Conservation (phyloP, 352 stramenopile species). For the Phytophthora meadii region DNA sequence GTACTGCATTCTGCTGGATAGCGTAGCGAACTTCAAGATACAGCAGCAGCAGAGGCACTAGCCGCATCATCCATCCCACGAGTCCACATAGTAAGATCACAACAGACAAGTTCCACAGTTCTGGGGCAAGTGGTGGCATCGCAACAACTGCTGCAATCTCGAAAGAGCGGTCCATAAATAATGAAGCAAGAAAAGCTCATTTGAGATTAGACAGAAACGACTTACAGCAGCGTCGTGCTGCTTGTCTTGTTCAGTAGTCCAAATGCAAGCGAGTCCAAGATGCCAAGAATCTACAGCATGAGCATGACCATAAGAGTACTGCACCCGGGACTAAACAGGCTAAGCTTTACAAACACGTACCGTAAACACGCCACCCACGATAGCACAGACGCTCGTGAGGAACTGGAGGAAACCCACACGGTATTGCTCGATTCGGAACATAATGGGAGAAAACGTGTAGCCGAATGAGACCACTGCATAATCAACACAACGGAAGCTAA, state of each 20-base stretch:
- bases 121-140: constrained; percentile 35
- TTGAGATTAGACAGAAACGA: constrained; percentile 25
- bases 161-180: constrained; percentile 20
- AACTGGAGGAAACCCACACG: constrained; percentile 90
- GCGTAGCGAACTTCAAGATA: constrained; percentile 52
- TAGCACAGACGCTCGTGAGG: constrained; percentile 93
- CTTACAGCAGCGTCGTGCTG: constrained; percentile 52
- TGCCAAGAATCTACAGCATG: constrained; percentile 63
- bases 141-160: too few relatives aligned
- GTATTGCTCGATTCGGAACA: constrained; percentile 95
- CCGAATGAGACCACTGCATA: constrained; percentile 95
- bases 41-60: constrained; percentile 46
- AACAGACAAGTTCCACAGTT: constrained; percentile 70
- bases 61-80: constrained; percentile 49
- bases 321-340: background rate
- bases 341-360: constrained; percentile 43
- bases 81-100: constrained; percentile 53
- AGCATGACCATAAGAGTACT: constrained; percentile 7
- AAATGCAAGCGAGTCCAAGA: constrained; percentile 72
- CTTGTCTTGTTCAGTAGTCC: constrained; percentile 59
- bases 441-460: constrained; percentile 97
- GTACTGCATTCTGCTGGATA: constrained; percentile 49
- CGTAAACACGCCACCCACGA: constrained; percentile 93
- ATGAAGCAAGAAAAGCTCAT: constrained; percentile 25
- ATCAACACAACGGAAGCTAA: constrained; percentile 10